Evolutionary conservation across 805 yeast genomes (phyloP).

Genomic region (Metschnikowia rubicola): DNA sequence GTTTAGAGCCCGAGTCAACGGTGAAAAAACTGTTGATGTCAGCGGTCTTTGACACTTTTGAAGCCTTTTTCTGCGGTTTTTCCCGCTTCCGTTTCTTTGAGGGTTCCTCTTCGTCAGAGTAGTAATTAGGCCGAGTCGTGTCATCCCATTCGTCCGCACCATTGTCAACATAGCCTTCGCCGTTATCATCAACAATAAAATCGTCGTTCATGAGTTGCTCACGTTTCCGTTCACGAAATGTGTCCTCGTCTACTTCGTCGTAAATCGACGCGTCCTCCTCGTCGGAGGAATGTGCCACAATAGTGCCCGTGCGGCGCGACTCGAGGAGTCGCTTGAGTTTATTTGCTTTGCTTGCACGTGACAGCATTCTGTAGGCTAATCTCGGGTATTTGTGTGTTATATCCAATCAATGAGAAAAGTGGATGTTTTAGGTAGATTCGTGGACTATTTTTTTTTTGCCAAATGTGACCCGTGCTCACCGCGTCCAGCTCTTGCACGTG

Average conservation of each 20-base stretch:
- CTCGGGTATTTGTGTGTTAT: too few relatives aligned
- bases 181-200: constrained; percentile 91
- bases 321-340: constrained; percentile 61
- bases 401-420: not conserved
- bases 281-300: constrained; percentile 34
- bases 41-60: constrained; percentile 41
- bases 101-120: constrained; percentile 54
- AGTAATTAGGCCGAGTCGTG: constrained; percentile 45
- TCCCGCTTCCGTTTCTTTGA: constrained; percentile 24
- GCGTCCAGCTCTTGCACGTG: too few relatives aligned
- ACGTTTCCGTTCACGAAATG: constrained; percentile 72
- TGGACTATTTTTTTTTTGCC: too few relatives aligned
- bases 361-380: constrained; percentile 19
- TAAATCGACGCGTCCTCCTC: constrained; percentile 62
- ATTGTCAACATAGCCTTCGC: constrained; percentile 89
- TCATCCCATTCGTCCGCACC: constrained; percentile 90
- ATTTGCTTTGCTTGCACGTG: constrained; percentile 34
- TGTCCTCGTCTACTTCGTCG: constrained; percentile 83
- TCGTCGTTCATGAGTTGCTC: constrained; percentile 83
- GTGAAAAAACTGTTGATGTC: constrained; percentile 54
- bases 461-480: too few relatives aligned
- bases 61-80: constrained; percentile 31
- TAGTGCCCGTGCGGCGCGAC: constrained; percentile 58
- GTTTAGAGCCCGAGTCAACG: constrained; percentile 11
- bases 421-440: too few relatives aligned